A percentile compares a stretch with the other conserved stretches of the same genome.
Evolutionary conservation across 2,329 filamentous ascomycete genomes (phyloP).

Genomic region (Botrytis medusae): DNA sequence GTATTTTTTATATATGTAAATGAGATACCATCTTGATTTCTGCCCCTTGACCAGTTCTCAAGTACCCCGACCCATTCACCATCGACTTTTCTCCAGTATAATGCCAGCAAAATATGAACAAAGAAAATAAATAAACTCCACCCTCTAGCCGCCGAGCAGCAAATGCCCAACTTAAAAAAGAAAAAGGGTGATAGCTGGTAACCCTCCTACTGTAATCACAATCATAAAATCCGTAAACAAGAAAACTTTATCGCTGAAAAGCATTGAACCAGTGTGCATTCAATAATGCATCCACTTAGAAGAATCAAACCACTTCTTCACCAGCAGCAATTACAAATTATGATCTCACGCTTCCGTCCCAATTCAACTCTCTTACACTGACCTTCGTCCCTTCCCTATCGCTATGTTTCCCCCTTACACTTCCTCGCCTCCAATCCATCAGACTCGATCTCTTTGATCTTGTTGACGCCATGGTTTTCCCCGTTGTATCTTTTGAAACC

Average conservation of each 20-base stretch:
- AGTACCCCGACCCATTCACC: neutral
- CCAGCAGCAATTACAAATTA: neutral
- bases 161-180: neutral
- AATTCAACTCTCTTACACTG: constrained; percentile 18
- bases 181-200: neutral
- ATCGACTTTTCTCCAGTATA: neutral
- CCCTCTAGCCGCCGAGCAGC: neutral
- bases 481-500: constrained; percentile 16
- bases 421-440: constrained; percentile 21
- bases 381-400: constrained; percentile 14
- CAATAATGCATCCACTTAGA: constrained; percentile 13
- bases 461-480: constrained; percentile 15
- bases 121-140: constrained; percentile 12
- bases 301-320: neutral
- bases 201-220: constrained; percentile 3
- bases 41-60: neutral
- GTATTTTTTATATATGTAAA: neutral
- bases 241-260: constrained; percentile 15
- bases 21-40: neutral
- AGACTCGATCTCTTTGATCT: constrained; percentile 20
- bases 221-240: constrained; percentile 22
- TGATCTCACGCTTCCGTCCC: constrained; percentile 22
- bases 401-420: constrained; percentile 9
- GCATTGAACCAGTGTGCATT: constrained; percentile 11
- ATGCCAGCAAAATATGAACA: constrained; percentile 10